These are phyloP conservation scores for Nakazawaea wickerhamii DNA, from an alignment of 805 yeast genomes.

Conservation along the genomic window DNA sequence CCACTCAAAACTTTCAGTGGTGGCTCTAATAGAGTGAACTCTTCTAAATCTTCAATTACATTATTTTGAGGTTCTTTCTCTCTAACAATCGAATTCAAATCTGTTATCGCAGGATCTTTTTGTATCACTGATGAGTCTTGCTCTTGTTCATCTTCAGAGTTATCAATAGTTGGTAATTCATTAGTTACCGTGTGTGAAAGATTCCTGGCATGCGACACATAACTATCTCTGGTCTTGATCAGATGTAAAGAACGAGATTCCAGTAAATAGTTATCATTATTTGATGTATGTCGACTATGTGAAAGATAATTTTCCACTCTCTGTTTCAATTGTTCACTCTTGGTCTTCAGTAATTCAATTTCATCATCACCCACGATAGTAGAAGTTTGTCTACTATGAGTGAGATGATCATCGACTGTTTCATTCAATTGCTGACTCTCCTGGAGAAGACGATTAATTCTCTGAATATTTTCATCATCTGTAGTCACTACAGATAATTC, in stretches of 20 bases:
- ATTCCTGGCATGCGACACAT: conserved; percentile 1
- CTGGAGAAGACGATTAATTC: conserved; percentile 2
- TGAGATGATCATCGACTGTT: conserved; percentile 7
- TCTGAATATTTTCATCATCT: conserved; percentile 5
- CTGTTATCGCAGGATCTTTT: conserved; percentile 4
- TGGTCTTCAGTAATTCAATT: not conserved
- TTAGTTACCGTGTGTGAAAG: not conserved
- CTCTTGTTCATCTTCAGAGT: not conserved
- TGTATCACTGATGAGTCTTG: not conserved
- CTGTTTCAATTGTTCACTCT: not conserved
- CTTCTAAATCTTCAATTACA: not conserved
- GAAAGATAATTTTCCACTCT: not conserved
- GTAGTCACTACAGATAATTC: not conserved
- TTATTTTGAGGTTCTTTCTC: not conserved
- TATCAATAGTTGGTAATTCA: not conserved
- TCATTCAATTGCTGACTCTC: conserved; percentile 1
- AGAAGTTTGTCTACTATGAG: conserved; percentile 9
- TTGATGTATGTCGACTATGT: not conserved
- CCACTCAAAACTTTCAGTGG: not conserved
- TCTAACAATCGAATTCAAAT: conserved; percentile 6
- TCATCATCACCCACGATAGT: not conserved
- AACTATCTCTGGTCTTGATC: not conserved
- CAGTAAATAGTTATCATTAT: not conserved
- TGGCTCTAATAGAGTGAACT: conserved; percentile 1
- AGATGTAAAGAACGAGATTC: not conserved